Base-by-base conservation (phyloP, 768 basidiomycete species). In the Pleurotus tuber-regium region DNA sequence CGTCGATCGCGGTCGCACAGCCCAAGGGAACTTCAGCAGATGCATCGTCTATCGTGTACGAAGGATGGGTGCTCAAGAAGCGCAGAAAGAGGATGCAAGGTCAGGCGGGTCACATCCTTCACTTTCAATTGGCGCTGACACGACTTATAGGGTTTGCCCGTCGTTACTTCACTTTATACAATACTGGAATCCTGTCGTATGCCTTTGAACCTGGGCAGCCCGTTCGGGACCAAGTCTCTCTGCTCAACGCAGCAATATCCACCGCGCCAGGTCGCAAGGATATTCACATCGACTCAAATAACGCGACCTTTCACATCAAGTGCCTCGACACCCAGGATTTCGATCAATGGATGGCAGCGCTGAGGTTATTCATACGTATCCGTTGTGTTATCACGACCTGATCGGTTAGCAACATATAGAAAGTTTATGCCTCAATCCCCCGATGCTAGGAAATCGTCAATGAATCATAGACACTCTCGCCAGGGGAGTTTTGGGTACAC, bases 31-130 rank as follows among this genome's bases (percentile, higher is more conserved):
- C 11, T 51, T 49, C 43, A 56, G 44, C 39, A 49, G 46, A 43
- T 58, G 43, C 50, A 54, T 47, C 52, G 24, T 60, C 58, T 25
- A 61, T 82, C 43, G 56, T 87, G 3, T 75, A 70, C 44, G 77
- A 88, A 59, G 90, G 90, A 70, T 92, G 89, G 89, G 69, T 92
- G 4, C 74, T 92, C 54, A 92, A 92, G 73, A 93, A 93, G 70
- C 75, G 90, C 58, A 74, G 90, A 57, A 91, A 89, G 76, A 89
- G 82, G 71, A 85, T 92, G 86, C 91, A 92, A 73, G 90, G 90
- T 84, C 58, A 43, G 67, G 51, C 50, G 14, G 31, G 33, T 29
- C 38, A 40, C 29, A 6, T 26, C n/a, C n/a, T 40, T 28, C 43
- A 28, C 50, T 25, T 44, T 8, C 18, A 2, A 8, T 57, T 24